Conservation (phyloP, 495 filamentous ascomycete species). For the Podospora pseudocomata region DNA sequence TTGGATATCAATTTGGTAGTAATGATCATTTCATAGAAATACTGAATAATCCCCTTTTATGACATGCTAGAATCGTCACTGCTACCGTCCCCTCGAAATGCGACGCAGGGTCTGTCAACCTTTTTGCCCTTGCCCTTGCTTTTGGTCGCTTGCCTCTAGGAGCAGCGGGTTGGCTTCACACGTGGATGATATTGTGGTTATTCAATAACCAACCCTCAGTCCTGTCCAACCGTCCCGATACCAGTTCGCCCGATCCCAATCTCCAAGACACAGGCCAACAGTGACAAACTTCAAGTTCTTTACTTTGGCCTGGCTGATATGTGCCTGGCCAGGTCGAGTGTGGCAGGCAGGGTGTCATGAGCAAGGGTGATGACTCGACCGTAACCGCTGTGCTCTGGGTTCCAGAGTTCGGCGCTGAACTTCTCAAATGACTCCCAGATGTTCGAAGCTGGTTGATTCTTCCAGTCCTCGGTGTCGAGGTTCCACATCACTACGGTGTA, state of each 20-base stretch:
- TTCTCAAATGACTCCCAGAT: background rate
- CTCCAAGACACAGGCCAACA: background rate
- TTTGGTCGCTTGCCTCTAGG: conserved; percentile 42
- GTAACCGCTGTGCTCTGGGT: background rate
- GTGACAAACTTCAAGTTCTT: background rate
- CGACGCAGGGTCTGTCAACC: conserved; percentile 28
- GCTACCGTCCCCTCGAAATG: conserved; percentile 30
- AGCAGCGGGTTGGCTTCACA: conserved; percentile 26
- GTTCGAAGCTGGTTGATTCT: background rate
- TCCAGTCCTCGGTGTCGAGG: background rate
- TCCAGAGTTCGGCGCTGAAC: background rate
- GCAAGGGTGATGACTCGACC: background rate
- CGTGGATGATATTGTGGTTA: conserved; percentile 19
- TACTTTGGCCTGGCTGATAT: background rate
- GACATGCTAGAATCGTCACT: conserved; percentile 24
- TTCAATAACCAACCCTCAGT: background rate
- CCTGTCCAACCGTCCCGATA: background rate
- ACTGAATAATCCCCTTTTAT: no score
- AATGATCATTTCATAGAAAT: no score
- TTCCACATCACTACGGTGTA: background rate
- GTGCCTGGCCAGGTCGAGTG: background rate
- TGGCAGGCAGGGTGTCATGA: background rate
- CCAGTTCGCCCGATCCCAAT: background rate
- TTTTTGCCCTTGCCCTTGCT: conserved; percentile 39
- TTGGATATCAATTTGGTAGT: background rate